Evolutionary conservation across 2,329 filamentous ascomycete genomes (phyloP), one percentile per base, ranked within the genome.

Genomic region (Colletotrichum sublineola): DNA sequence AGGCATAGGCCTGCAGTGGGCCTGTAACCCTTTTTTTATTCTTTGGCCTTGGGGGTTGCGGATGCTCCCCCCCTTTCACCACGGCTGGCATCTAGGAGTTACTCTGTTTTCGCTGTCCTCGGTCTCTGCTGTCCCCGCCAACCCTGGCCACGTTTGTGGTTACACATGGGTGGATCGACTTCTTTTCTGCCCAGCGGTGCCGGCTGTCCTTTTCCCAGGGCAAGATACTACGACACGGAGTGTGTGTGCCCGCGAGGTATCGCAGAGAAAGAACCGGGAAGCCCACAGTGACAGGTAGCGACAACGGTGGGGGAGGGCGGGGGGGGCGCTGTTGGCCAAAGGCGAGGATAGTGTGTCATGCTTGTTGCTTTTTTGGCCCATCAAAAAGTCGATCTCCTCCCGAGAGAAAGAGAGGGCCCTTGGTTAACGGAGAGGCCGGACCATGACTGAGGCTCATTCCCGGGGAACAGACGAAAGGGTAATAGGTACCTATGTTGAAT

Each of bases 261-360:
- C 31, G n/a, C n/a, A 46, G 57, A 29, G 31, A 58, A 52, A 40
- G 52, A 31, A 44, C 64, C 55, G 36, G 42, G 61, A 57, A 67
- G 62, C 42, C 64, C 57, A 57, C 63, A 36, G 42, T 63, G 68
- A 61, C 63, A 62, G 48, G 63, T 61, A 63, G 44, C 50, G 52
- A 44, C 48, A 55, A 57, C 42, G 66, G 60, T 65, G 70, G 53
- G 48, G 42, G 57, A 15, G 38, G 29, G 20, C 31, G 5, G 5
- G 33, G 42, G 42, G 42, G 42, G 18, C 5, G 42, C 40, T 5
- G 40, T 42, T 7, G 6, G 18, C 15, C 15, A 8, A 44, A 44
- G 20, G 15, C 53, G 53, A 69, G 38, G 44, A 69, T 55, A 57
- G n/a, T 68, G 68, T 71, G 64, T 68, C 68, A 68, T 67, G 64